These are phyloP conservation scores for Paraphoma sp. DNA, from an alignment of 2,329 filamentous ascomycete genomes.

Conservation along the genomic window DNA sequence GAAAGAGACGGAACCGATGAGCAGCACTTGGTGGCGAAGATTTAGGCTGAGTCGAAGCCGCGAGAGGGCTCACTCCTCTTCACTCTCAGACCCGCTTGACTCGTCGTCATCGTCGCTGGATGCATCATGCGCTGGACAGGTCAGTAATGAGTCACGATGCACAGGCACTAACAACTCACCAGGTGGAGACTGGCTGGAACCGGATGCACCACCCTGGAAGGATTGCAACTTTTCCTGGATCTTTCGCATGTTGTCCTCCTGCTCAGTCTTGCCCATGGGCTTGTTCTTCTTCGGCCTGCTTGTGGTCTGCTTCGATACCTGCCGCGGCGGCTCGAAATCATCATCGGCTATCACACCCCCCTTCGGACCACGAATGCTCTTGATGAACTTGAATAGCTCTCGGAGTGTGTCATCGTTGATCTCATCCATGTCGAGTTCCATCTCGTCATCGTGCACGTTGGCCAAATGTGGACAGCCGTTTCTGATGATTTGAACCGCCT, in stretches of 20 bases:
- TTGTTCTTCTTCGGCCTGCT: conserved; percentile 75
- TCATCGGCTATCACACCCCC: conserved; percentile 52
- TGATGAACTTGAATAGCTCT: conserved; percentile 63
- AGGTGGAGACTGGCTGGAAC: conserved; percentile 54
- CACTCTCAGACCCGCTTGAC: conserved; percentile 60
- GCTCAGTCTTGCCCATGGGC: conserved; percentile 76
- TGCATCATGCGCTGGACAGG: conserved; percentile 47
- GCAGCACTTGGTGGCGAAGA: not conserved
- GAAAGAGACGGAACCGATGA: not conserved
- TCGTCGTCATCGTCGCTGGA: conserved; percentile 59
- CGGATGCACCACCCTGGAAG: conserved; percentile 48
- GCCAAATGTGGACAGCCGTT: conserved; percentile 75
- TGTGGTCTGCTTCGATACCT: conserved; percentile 43
- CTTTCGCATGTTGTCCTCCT: conserved; percentile 70
- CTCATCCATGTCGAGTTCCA: conserved; percentile 71
- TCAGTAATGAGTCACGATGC: conserved; percentile 18
- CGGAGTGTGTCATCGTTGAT: conserved; percentile 61
- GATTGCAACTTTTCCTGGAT: conserved; percentile 64
- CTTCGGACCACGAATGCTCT: conserved; percentile 48
- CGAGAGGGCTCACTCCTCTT: conserved; percentile 47
- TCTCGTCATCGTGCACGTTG: conserved; percentile 62
- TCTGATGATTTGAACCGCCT: conserved; percentile 89
- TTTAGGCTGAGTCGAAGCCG: not conserved
- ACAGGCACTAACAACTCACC: conserved; percentile 37
- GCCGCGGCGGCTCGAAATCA: conserved; percentile 55